Conservation (phyloP, 352 stramenopile species). For the Globisporangium splendens region DNA sequence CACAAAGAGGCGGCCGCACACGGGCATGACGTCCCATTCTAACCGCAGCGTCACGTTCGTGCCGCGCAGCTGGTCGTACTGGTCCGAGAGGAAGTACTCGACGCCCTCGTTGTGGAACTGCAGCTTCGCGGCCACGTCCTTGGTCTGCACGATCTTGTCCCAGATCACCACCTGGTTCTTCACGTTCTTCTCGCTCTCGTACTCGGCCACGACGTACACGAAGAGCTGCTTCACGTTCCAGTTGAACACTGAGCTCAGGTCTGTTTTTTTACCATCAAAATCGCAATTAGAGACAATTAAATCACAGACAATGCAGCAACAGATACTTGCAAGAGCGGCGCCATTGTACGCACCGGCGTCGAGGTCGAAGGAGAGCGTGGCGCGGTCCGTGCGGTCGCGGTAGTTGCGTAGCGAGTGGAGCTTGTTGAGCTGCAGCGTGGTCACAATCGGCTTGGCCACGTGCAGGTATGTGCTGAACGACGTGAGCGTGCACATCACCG, state of each 20-base stretch:
- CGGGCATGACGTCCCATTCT: slow-evolving; percentile 86
- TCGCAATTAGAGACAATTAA: background rate
- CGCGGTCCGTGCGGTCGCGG: slow-evolving; percentile 72
- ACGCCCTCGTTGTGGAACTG: slow-evolving; percentile 62
- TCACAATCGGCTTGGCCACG: slow-evolving; percentile 51
- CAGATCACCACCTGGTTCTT: slow-evolving; percentile 84
- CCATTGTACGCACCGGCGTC: slow-evolving; percentile 47
- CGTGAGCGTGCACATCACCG: slow-evolving; percentile 72
- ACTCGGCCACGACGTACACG: slow-evolving; percentile 85
- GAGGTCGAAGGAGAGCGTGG: slow-evolving; percentile 79
- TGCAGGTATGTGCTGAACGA: slow-evolving; percentile 70
- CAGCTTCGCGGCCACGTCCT: slow-evolving; percentile 40
- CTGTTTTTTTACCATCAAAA: slow-evolving; percentile 17
- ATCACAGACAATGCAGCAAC: background rate
- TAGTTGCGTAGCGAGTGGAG: slow-evolving; percentile 83
- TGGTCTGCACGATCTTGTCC: slow-evolving; percentile 81
- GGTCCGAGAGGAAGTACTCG: slow-evolving; percentile 83
- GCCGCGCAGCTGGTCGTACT: slow-evolving; percentile 71
- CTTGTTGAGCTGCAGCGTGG: slow-evolving; percentile 54
- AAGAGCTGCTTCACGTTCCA: slow-evolving; percentile 91
- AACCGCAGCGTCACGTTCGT: slow-evolving; percentile 78
- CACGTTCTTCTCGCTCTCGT: slow-evolving; percentile 55
- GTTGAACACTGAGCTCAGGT: slow-evolving; percentile 86
- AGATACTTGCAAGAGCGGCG: background rate
- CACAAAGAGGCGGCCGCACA: slow-evolving; percentile 75